These are phyloP conservation scores for Sphagnum fallax DNA, from an alignment of 228 moss, liverwort and hornwort genomes.

Conservation along the genomic window DNA sequence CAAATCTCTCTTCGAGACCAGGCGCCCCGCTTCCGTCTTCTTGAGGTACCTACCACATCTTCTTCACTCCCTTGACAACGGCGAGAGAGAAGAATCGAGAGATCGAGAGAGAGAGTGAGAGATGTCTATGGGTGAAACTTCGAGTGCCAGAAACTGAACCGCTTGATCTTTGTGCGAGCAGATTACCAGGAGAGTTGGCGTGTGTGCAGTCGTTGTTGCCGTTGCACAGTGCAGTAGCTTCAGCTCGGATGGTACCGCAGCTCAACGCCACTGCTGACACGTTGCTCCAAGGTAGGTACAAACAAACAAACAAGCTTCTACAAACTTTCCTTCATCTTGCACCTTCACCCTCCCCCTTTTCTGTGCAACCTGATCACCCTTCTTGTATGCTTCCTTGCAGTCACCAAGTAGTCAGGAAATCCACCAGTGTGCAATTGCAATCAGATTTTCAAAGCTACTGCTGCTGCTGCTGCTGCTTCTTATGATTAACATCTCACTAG, in stretches of 20 bases:
- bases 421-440: too few relatives aligned
- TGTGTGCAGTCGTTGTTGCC: slow-evolving; percentile 77
- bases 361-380: too few relatives aligned
- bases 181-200: slow-evolving; percentile 74
- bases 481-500: too few relatives aligned
- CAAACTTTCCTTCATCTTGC: too few relatives aligned
- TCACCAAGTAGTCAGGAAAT: too few relatives aligned
- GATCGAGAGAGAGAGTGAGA: not conserved
- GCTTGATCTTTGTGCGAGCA: slow-evolving; percentile 10
- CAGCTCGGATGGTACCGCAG: slow-evolving; percentile 77
- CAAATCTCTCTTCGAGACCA: slow-evolving; percentile 7
- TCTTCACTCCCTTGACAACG: not conserved
- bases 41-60: slow-evolving; percentile 14
- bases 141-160: not conserved
- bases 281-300: slow-evolving; percentile 92
- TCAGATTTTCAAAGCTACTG: too few relatives aligned
- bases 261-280: slow-evolving; percentile 77
- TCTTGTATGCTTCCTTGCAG: too few relatives aligned
- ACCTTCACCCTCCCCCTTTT: too few relatives aligned
- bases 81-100: not conserved
- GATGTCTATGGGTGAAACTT: not conserved
- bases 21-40: slow-evolving; percentile 39
- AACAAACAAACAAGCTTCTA: too few relatives aligned
- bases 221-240: slow-evolving; percentile 73
- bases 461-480: too few relatives aligned